A percentile compares a stretch with the other conserved stretches of the same genome.
Conservation (phyloP, 2,329 filamentous ascomycete species). For the Talaromyces sp. region DNA sequence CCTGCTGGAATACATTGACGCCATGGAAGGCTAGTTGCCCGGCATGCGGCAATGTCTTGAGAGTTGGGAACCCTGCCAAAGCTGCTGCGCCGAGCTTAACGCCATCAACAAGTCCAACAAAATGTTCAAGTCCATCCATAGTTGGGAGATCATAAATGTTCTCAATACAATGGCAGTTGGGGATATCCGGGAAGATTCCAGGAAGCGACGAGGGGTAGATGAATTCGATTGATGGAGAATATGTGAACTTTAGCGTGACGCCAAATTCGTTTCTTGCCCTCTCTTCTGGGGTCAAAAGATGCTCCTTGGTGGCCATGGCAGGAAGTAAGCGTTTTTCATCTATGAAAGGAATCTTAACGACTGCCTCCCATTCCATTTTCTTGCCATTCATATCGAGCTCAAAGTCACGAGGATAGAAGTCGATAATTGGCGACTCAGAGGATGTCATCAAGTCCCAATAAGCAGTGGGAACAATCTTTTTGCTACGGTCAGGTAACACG, state of each 20-base stretch:
- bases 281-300: constrained; percentile 73
- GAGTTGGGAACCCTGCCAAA: constrained; percentile 88
- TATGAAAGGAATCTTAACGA: constrained; percentile 98
- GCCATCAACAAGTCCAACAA: constrained; percentile 78
- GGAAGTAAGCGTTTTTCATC: constrained; percentile 80
- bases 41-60: constrained; percentile 81
- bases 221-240: constrained; percentile 73
- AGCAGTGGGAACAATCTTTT: constrained; percentile 83
- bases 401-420: constrained; percentile 97
- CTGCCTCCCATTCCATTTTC: constrained; percentile 99
- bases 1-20: constrained; percentile 91
- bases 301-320: constrained; percentile 84
- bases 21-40: constrained; percentile 82
- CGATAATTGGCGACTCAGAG: constrained; percentile 84
- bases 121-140: constrained; percentile 83
- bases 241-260: constrained; percentile 88
- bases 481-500: constrained; percentile 93
- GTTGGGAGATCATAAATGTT: constrained; percentile 95
- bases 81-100: constrained; percentile 78
- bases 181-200: constrained; percentile 85
- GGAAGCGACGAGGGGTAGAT: constrained; percentile 83
- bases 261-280: constrained; percentile 85
- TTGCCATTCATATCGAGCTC: constrained; percentile 99
- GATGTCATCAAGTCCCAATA: constrained; percentile 95
- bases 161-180: constrained; percentile 84